Percentiles rank a stretch among this genome's conserved stretches.
These are phyloP conservation scores for Globisporangium megalacanthum DNA, from an alignment of 352 stramenopile species.

Conservation along the genomic window DNA sequence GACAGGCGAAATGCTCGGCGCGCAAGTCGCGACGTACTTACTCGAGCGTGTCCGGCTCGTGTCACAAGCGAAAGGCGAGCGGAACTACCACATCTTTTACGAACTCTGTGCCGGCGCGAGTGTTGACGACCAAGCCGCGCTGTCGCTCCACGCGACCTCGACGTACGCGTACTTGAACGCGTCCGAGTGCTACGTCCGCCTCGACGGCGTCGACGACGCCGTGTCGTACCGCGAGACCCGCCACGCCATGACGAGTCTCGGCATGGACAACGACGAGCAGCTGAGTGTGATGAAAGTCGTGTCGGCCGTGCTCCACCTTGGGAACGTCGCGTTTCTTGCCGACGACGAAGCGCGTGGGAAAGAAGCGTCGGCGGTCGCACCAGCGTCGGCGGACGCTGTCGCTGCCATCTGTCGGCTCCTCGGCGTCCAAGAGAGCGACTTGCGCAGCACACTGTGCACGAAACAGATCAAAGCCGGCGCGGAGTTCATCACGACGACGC, in stretches of 20 bases:
- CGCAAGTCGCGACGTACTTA: slow-evolving; percentile 90
- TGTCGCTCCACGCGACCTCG: slow-evolving; percentile 39
- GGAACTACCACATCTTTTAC: slow-evolving; percentile 99
- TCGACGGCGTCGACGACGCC: slow-evolving; percentile 76
- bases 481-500: slow-evolving; percentile 69
- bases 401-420: slow-evolving; percentile 77
- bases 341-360: slow-evolving; percentile 41
- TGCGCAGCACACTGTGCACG: slow-evolving; percentile 61
- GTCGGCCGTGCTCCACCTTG: slow-evolving; percentile 81
- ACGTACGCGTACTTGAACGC: slow-evolving; percentile 86
- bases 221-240: slow-evolving; percentile 71
- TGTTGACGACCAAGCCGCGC: slow-evolving; percentile 36
- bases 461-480: slow-evolving; percentile 77
- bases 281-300: slow-evolving; percentile 78
- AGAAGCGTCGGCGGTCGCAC: slow-evolving; percentile 40
- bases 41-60: slow-evolving; percentile 95
- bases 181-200: slow-evolving; percentile 60
- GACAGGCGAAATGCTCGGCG: slow-evolving; percentile 73
- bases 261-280: slow-evolving; percentile 73
- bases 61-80: slow-evolving; percentile 90
- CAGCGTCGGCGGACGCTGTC: slow-evolving; percentile 54
- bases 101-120: slow-evolving; percentile 87
- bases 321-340: slow-evolving; percentile 75
- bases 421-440: slow-evolving; percentile 38
- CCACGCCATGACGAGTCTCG: slow-evolving; percentile 79